Percentiles rank a stretch among this genome's conserved stretches.
Conservation (phyloP, 352 stramenopile genomes). For the Phytophthora melonis region DNA sequence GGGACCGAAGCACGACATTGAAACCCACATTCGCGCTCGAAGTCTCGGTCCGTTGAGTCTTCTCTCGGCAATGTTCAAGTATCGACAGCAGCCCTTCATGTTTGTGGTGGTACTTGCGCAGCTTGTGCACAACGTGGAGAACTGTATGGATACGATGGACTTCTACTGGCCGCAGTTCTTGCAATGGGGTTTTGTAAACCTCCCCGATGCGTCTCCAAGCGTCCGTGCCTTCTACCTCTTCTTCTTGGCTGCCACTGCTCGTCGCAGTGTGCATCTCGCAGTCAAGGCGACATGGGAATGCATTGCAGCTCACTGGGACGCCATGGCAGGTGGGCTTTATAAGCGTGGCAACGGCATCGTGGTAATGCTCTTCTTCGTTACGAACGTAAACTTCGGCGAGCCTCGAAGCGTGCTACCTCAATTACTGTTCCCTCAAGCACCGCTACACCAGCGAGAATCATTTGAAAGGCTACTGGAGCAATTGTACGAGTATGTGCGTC, state of each 20-base stretch:
- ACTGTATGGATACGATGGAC: constrained; percentile 62
- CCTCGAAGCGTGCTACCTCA: constrained; percentile 52
- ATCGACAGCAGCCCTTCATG: constrained; percentile 74
- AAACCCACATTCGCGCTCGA: constrained; percentile 47
- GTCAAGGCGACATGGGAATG: constrained; percentile 74
- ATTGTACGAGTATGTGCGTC: constrained; percentile 53
- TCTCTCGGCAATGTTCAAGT: constrained; percentile 73
- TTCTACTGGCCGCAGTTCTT: constrained; percentile 81
- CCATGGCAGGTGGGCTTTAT: constrained; percentile 53
- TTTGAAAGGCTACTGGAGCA: constrained; percentile 49
- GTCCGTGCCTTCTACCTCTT: constrained; percentile 72
- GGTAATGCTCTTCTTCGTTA: constrained; percentile 71
- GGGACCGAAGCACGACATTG: constrained; percentile 53
- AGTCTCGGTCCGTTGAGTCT: constrained; percentile 60
- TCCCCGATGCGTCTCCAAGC: constrained; percentile 54
- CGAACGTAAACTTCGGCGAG: constrained; percentile 67
- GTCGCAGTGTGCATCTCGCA: constrained; percentile 65
- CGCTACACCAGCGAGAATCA: constrained; percentile 51
- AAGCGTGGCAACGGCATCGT: constrained; percentile 59
- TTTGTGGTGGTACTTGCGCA: constrained; percentile 73
- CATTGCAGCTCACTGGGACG: constrained; percentile 71
- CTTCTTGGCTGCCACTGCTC: constrained; percentile 60
- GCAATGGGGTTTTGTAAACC: constrained; percentile 67
- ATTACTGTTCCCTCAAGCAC: constrained; percentile 53
- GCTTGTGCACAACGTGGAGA: constrained; percentile 66